Evolutionary conservation across 257 asterid species (phyloP).

Genomic region (Gentiana straminea): DNA sequence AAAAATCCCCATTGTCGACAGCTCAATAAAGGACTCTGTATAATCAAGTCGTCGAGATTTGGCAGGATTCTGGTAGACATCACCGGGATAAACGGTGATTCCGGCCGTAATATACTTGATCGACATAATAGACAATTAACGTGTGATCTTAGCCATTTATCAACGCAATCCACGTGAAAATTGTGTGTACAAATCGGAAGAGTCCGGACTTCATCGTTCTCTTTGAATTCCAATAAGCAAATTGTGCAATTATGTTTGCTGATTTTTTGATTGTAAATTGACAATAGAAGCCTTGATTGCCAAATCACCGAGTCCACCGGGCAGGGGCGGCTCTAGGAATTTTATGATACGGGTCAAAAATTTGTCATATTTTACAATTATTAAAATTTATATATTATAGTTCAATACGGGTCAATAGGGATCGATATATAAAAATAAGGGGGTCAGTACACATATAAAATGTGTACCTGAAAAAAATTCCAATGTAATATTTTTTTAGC

Average conservation of each 20-base stretch:
- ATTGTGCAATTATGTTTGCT: conserved; percentile 74
- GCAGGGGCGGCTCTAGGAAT: conserved; percentile 4
- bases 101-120: conserved; percentile 58
- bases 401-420: no score
- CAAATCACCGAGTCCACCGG: conserved; percentile 86
- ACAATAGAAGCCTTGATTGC: conserved; percentile 67
- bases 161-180: conserved; percentile 92
- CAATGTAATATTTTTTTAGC: no score
- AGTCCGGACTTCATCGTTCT: conserved; percentile 70
- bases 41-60: conserved; percentile 57
- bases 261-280: conserved; percentile 47
- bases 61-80: conserved; percentile 92
- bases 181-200: conserved; percentile 78
- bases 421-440: no score
- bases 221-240: conserved; percentile 76
- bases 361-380: no score
- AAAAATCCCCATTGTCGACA: conserved; percentile 12
- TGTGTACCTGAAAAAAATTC: no score
- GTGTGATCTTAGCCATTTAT: conserved; percentile 89
- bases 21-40: conserved; percentile 52
- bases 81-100: conserved; percentile 81
- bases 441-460: no score
- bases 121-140: conserved; percentile 95
- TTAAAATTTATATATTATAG: no score
- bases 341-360: no score